Conservation (phyloP, 1,284 basidiomycete species). For the Sphagnurus paluster region DNA sequence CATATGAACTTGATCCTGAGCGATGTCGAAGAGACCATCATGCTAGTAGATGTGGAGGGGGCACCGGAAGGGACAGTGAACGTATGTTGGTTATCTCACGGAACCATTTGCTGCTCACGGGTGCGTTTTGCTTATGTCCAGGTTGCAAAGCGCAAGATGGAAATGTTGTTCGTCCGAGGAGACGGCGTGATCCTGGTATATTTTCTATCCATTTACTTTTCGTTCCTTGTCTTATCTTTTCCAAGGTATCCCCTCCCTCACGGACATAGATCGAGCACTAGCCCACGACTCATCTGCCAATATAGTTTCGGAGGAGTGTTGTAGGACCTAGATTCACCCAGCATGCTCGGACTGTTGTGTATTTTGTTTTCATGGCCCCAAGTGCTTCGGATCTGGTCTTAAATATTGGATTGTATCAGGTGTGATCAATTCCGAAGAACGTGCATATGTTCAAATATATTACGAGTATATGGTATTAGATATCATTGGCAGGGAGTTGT, state of each 20-base stretch:
- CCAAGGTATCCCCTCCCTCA: slow-evolving; percentile 74
- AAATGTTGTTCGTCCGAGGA: slow-evolving; percentile 98
- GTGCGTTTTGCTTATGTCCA: slow-evolving; percentile 29
- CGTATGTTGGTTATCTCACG: slow-evolving; percentile 37
- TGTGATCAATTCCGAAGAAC: too few relatives aligned
- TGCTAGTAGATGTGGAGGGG: slow-evolving; percentile 82
- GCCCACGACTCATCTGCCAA: slow-evolving; percentile 23
- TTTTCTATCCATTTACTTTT: slow-evolving; percentile 14
- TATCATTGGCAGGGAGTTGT: slow-evolving; percentile 9
- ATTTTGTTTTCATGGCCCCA: slow-evolving; percentile 7
- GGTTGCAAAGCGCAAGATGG: slow-evolving; percentile 93
- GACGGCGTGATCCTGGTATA: slow-evolving; percentile 91
- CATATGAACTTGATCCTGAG: slow-evolving; percentile 99
- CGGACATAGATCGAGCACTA: slow-evolving; percentile 44
- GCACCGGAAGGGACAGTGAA: slow-evolving; percentile 59
- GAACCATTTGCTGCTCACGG: background rate
- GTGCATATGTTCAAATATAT: too few relatives aligned
- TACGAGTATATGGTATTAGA: slow-evolving; percentile 6
- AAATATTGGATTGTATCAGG: too few relatives aligned
- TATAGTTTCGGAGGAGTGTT: slow-evolving; percentile 33
- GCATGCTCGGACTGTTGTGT: background rate
- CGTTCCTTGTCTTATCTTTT: slow-evolving; percentile 8
- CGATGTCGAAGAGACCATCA: slow-evolving; percentile 96
- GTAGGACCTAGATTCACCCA: slow-evolving; percentile 2
- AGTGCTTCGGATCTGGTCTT: too few relatives aligned